A percentile compares a stretch with the other conserved stretches of the same genome.
Evolutionary conservation across 2,329 filamentous ascomycete species (phyloP).

Genomic region (Massarina eburnea): DNA sequence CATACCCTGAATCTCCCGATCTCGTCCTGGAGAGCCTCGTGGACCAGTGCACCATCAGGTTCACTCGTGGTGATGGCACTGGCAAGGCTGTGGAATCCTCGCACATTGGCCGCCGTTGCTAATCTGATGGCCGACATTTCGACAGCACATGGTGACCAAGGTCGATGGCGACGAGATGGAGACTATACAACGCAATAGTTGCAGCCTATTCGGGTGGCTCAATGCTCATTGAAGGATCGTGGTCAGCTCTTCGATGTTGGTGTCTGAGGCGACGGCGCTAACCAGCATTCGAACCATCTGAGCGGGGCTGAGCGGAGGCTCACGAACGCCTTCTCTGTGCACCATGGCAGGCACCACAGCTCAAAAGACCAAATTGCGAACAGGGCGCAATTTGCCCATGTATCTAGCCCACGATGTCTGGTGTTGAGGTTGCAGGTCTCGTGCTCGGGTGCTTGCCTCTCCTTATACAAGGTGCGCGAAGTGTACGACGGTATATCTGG

Average conservation of each 20-base stretch:
- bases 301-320: slow-evolving; percentile 5
- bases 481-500: no score
- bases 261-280: slow-evolving; percentile 5
- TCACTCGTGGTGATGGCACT: slow-evolving; percentile 19
- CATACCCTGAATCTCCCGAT: slow-evolving; percentile 41
- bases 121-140: slow-evolving; percentile 29
- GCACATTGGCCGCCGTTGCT: slow-evolving; percentile 31
- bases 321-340: neutral
- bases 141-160: slow-evolving; percentile 2
- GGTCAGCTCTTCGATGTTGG: neutral
- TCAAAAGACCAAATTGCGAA: neutral
- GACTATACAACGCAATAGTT: slow-evolving; percentile 3
- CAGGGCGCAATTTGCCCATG: no score
- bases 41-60: slow-evolving; percentile 22
- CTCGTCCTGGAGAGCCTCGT: slow-evolving; percentile 37
- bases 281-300: no score
- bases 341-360: neutral
- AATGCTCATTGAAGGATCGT: neutral
- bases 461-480: slow-evolving; percentile 33
- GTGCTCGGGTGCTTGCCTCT: slow-evolving; percentile 44
- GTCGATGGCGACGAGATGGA: neutral
- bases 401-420: slow-evolving; percentile 25
- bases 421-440: slow-evolving; percentile 35
- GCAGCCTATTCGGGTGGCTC: slow-evolving; percentile 9
- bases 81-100: slow-evolving; percentile 30